These are phyloP conservation scores for Chaetomidium leptoderma DNA, from an alignment of 495 filamentous ascomycete species.

Conservation along the genomic window DNA sequence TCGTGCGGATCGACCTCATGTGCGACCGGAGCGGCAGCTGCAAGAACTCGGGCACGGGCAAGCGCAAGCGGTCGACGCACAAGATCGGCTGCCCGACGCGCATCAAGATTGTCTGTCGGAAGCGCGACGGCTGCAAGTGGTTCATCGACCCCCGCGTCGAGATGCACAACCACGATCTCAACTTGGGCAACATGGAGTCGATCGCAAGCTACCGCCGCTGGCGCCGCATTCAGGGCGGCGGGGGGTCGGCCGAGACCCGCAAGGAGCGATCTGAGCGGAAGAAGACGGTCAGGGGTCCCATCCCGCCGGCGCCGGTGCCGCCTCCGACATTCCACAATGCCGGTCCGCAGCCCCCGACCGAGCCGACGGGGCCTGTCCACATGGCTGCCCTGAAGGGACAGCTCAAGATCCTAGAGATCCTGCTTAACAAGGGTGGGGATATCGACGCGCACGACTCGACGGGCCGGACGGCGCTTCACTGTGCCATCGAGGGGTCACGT, in stretches of 20 bases:
- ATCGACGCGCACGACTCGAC: slow-evolving; percentile 28
- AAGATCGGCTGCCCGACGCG: slow-evolving; percentile 25
- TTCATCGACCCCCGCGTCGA: slow-evolving; percentile 30
- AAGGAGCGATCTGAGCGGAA: slow-evolving; percentile 21
- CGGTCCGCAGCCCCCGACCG: slow-evolving; percentile 9
- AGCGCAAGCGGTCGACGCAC: slow-evolving; percentile 26
- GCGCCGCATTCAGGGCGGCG: slow-evolving; percentile 22
- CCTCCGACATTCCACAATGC: slow-evolving; percentile 23
- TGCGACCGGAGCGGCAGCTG: slow-evolving; percentile 29
- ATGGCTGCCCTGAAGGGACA: slow-evolving; percentile 30
- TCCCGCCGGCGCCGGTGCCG: slow-evolving; percentile 16
- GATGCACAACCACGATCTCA: slow-evolving; percentile 31
- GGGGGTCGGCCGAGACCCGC: slow-evolving; percentile 16
- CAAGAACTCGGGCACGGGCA: slow-evolving; percentile 27
- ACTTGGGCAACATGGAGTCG: slow-evolving; percentile 23
- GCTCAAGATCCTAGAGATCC: slow-evolving; percentile 30
- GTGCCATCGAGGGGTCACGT: slow-evolving; percentile 23
- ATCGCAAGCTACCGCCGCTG: slow-evolving; percentile 30
- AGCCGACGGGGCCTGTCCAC: slow-evolving; percentile 27
- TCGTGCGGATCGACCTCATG: slow-evolving; percentile 29
- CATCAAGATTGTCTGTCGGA: slow-evolving; percentile 27
- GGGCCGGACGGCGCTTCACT: slow-evolving; percentile 33
- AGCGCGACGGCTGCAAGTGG: slow-evolving; percentile 29
- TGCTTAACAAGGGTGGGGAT: slow-evolving; percentile 33
- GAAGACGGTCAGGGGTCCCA: slow-evolving; percentile 9